Conservation (phyloP, 2,329 filamentous ascomycete genomes). For the Penicillium sp. region DNA sequence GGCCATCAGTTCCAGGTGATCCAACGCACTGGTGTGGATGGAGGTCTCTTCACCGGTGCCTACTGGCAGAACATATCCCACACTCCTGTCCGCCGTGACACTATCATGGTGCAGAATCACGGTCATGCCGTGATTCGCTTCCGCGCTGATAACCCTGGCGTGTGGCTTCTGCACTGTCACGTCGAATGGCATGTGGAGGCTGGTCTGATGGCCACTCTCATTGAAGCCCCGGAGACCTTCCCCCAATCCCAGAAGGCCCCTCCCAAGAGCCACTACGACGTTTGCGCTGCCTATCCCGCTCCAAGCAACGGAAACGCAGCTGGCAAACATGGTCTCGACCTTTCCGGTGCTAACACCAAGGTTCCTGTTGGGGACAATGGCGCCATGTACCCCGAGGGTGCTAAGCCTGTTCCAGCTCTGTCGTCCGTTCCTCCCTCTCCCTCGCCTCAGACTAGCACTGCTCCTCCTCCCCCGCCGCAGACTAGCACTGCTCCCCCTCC, state of each 20-base stretch:
- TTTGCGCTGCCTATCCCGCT: conserved; percentile 28
- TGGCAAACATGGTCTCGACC: conserved; percentile 23
- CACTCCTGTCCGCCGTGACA: conserved; percentile 37
- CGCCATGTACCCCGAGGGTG: conserved; percentile 20
- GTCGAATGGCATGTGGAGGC: conserved; percentile 41
- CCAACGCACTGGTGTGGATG: conserved; percentile 29
- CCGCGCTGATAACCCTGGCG: conserved; percentile 40
- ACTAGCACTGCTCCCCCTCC: conserved; percentile 3
- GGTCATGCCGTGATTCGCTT: conserved; percentile 40
- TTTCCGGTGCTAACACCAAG: conserved; percentile 18
- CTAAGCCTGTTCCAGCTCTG: neutral
- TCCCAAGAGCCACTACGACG: conserved; percentile 26
- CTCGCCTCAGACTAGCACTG: neutral
- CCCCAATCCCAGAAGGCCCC: conserved; percentile 17
- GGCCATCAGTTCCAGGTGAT: conserved; percentile 58
- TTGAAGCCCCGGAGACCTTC: conserved; percentile 37
- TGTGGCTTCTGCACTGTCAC: conserved; percentile 45
- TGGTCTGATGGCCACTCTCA: conserved; percentile 37
- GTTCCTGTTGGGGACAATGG: conserved; percentile 14
- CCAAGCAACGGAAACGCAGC: conserved; percentile 29
- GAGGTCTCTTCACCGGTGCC: conserved; percentile 32
- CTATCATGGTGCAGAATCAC: conserved; percentile 38
- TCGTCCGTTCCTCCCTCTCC: neutral
- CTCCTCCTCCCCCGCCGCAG: no score
- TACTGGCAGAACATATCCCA: conserved; percentile 27